phyloP scores from a whole-genome alignment of 2,329 filamentous ascomycete species.

The Bipolaris oryzae region DNA sequence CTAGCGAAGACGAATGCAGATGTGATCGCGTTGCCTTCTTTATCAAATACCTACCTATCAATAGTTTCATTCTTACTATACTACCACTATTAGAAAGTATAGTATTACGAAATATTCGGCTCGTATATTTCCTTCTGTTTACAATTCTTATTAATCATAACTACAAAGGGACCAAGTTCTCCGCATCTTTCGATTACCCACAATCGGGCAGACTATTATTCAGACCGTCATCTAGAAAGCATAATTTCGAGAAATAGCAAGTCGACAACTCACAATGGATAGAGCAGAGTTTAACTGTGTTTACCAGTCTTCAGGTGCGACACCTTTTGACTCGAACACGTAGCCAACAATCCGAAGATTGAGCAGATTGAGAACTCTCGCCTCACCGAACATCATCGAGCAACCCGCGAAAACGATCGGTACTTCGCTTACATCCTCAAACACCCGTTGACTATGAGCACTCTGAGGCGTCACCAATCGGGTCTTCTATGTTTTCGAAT shows the following conservation, averaged over 20 bases:
- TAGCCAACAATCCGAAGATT: constrained; percentile 26
- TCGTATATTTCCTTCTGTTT: background rate
- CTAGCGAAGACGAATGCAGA: background rate
- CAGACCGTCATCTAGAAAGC: constrained; percentile 13
- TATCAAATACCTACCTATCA: too few species aligned
- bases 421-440: constrained; percentile 48
- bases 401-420: constrained; percentile 30
- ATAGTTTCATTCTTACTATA: background rate
- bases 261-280: background rate
- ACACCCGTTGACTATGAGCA: constrained; percentile 53
- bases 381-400: constrained; percentile 31
- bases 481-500: constrained; percentile 49
- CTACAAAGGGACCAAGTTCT: constrained; percentile 21
- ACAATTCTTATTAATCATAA: constrained; percentile 6
- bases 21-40: background rate
- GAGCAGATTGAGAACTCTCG: constrained; percentile 12
- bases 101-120: background rate
- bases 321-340: constrained; percentile 22
- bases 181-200: constrained; percentile 24
- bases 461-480: constrained; percentile 43
- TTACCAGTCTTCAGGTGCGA: constrained; percentile 4
- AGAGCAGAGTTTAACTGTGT: background rate
- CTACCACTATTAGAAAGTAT: background rate
- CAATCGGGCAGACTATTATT: constrained; percentile 27
- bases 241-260: constrained; percentile 13